Base-by-base conservation (phyloP, 2,329 filamentous ascomycete species). In the Paecilomyces formosus region DNA sequence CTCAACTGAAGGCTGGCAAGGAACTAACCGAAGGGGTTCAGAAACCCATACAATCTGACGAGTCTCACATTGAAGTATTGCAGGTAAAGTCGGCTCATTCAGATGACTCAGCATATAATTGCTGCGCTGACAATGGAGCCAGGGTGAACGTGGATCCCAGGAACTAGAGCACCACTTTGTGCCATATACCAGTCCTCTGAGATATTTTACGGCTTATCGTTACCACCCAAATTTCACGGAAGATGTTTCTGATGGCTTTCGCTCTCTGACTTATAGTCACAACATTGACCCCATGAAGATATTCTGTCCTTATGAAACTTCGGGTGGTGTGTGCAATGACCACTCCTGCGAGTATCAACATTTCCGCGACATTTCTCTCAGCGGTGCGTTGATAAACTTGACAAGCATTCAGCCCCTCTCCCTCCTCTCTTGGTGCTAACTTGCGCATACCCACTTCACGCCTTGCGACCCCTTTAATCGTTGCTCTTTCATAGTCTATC, bases 211-310 rank as follows among this genome's bases (percentile, higher is more conserved):
- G 72, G 88, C 90, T 39, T 99, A 90, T 76, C 90, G 93, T 65
- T 97, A 93, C 71, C 92, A 97, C 70, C 90, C 90, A 31, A 80
- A 84, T 55, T 97, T 87, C 75, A 78, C 81, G 63, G 74, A 88
- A 55, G 79, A 84, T 58, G 86, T 96, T 58, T 72, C 84, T 58
- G 88, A 87, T 62, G 93, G 93, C 51, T 88, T 92, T 70, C 87
- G 88, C 70, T 97, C 94, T 63, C 81, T 95, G 78, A 97, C 92
- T 51, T 97, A 93, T 77, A 97, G 90, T 77, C 90, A 96, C 75
- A 88, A 87, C 65, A 96, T 99, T 74, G 86, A 97, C 71, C 81
- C 86, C 24, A 81, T 85, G 61, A 86, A 83, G 65, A 83, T 84
- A 61, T 70, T 97, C 54, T 99, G 94, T 74, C 87, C 85, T 39